Evolutionary conservation across 495 filamentous ascomycete genomes (phyloP).

Genomic region (Xylaria sp.): DNA sequence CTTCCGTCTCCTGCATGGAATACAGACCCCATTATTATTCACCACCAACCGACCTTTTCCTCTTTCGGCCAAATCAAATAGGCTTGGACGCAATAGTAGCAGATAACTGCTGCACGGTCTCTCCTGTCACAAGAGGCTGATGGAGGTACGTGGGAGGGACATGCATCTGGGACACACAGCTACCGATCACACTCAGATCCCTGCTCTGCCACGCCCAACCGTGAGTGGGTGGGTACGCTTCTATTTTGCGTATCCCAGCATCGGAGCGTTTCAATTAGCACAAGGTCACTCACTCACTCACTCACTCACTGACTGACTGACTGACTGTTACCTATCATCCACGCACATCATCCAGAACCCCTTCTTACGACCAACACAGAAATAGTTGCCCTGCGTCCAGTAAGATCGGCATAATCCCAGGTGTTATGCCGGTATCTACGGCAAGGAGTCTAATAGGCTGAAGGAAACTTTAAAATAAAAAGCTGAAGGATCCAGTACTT

Average conservation of each 20-base stretch:
- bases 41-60: background rate
- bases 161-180: conserved; percentile 14
- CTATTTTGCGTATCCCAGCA: conserved; percentile 19
- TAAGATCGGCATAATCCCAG: background rate
- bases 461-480: background rate
- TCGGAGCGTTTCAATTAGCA: conserved; percentile 9
- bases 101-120: conserved; percentile 10
- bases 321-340: background rate
- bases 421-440: background rate
- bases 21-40: background rate
- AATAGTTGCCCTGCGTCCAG: background rate
- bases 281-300: too few species aligned
- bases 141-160: background rate
- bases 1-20: conserved; percentile 1
- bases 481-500: background rate
- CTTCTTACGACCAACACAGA: background rate
- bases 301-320: too few species aligned
- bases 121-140: conserved; percentile 7
- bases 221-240: conserved; percentile 15
- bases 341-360: background rate
- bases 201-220: conserved; percentile 20
- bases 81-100: background rate
- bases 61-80: conserved; percentile 14
- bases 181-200: conserved; percentile 25
- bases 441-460: background rate